phyloP scores from a whole-genome alignment of 768 basidiomycete genomes.

The Russula compacta region DNA sequence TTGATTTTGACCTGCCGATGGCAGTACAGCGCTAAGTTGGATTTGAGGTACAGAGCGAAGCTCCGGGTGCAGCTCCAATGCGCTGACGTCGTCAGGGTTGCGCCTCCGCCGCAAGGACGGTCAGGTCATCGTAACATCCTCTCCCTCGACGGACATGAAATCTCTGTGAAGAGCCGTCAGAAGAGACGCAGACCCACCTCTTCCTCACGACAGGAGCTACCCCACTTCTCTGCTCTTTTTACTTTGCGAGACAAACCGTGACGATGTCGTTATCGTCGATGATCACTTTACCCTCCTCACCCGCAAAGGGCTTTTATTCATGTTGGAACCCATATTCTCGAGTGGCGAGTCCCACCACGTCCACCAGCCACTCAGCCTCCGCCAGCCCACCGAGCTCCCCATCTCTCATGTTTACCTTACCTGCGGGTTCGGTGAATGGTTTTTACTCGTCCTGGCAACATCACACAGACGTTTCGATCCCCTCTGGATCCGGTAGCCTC shows the following conservation, averaged over 20 bases:
- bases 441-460: background rate
- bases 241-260: background rate
- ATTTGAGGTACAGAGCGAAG: background rate
- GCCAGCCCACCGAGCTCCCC: background rate
- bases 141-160: background rate
- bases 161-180: background rate
- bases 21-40: background rate
- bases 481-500: background rate
- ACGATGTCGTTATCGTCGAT: background rate
- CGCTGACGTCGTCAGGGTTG: no score
- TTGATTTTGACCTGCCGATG: background rate
- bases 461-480: background rate
- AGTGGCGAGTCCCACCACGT: conserved; percentile 1
- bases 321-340: background rate
- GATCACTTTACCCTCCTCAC: conserved; percentile 3
- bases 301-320: conserved; percentile 4
- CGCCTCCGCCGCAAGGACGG: background rate
- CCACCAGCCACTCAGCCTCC: background rate
- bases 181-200: background rate
- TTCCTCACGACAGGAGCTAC: background rate
- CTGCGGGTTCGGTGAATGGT: background rate
- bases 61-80: no score
- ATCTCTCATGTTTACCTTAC: background rate
- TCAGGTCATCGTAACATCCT: background rate
- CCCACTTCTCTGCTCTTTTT: background rate